phyloP scores from a whole-genome alignment of 257 asterid genomes.

The Cruciata laevipes region DNA sequence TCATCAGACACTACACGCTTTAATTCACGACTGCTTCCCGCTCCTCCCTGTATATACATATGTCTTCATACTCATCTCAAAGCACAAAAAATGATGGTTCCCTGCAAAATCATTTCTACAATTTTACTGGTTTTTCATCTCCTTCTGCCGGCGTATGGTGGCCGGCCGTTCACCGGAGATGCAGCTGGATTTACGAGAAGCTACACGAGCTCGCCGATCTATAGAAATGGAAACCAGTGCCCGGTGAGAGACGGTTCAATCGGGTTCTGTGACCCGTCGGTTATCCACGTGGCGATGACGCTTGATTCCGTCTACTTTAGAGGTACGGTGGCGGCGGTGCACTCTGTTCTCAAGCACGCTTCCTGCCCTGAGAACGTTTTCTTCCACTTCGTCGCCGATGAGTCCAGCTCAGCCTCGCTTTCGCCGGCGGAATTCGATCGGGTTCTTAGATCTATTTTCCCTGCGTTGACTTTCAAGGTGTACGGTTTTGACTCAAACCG shows the following conservation, averaged over 20 bases:
- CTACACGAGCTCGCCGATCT: constrained; percentile 35
- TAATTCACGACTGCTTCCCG: not conserved
- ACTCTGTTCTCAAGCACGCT: constrained; percentile 47
- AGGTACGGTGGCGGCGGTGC: constrained; percentile 64
- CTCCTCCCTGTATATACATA: not conserved
- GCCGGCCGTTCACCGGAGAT: constrained; percentile 21
- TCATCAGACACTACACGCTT: not conserved
- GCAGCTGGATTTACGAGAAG: constrained; percentile 1
- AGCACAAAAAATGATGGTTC: not conserved
- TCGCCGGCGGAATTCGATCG: constrained; percentile 12
- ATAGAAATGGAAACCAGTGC: constrained; percentile 32
- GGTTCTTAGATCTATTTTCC: constrained; percentile 38
- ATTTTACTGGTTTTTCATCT: constrained; percentile 19
- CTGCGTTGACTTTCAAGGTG: constrained; percentile 32
- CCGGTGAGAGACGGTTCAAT: not conserved
- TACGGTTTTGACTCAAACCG: constrained; percentile 31
- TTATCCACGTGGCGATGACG: constrained; percentile 53
- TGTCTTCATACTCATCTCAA: not conserved
- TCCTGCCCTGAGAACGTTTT: constrained; percentile 52
- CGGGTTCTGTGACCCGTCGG: constrained; percentile 31
- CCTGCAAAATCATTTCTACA: not conserved
- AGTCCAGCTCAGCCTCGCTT: not conserved
- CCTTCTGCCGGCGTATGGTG: constrained; percentile 16
- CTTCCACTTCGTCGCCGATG: constrained; percentile 47
- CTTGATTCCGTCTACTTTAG: constrained; percentile 54